Conservation (phyloP, 768 basidiomycete species). For the Austroboletus eburneus region DNA sequence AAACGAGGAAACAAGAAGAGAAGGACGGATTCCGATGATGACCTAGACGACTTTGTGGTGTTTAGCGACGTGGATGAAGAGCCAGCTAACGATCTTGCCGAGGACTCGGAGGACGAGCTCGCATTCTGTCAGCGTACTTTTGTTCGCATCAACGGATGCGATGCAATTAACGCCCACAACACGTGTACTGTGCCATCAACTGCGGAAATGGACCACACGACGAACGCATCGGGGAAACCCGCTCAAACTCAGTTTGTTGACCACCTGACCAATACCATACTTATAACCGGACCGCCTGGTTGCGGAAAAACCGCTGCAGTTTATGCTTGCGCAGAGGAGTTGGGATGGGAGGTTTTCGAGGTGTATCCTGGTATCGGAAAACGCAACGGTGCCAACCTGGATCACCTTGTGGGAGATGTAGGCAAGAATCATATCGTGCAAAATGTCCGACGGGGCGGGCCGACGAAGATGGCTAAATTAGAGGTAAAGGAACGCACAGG, state of each 20-base stretch:
- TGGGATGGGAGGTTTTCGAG: slow-evolving; percentile 96
- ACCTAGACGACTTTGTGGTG: slow-evolving; percentile 57
- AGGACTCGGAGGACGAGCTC: slow-evolving; percentile 37
- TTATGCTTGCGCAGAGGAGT: slow-evolving; percentile 89
- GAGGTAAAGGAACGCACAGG: slow-evolving; percentile 10
- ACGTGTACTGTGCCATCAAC: slow-evolving; percentile 1
- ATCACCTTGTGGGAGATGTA: slow-evolving; percentile 83
- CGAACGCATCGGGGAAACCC: slow-evolving; percentile 8
- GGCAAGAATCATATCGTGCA: slow-evolving; percentile 87
- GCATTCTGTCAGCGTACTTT: slow-evolving; percentile 25
- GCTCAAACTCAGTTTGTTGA: slow-evolving; percentile 32
- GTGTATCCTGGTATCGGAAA: slow-evolving; percentile 95
- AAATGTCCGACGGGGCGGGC: slow-evolving; percentile 21
- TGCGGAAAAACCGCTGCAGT: slow-evolving; percentile 90
- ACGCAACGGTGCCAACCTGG: slow-evolving; percentile 74
- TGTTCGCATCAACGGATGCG: slow-evolving; percentile 13
- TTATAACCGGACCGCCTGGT: slow-evolving; percentile 80
- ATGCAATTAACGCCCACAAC: slow-evolving; percentile 1
- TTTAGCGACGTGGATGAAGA: slow-evolving; percentile 34
- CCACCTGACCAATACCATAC: slow-evolving; percentile 77
- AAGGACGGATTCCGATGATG: slow-evolving; percentile 50
- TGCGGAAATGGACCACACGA: slow-evolving; percentile 5
- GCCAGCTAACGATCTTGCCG: slow-evolving; percentile 28
- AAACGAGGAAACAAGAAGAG: slow-evolving; percentile 49
- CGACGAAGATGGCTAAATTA: slow-evolving; percentile 1